These are phyloP conservation scores for Rhododendron ferrugineum DNA, from an alignment of 148 eudicot species.

Conservation along the genomic window DNA sequence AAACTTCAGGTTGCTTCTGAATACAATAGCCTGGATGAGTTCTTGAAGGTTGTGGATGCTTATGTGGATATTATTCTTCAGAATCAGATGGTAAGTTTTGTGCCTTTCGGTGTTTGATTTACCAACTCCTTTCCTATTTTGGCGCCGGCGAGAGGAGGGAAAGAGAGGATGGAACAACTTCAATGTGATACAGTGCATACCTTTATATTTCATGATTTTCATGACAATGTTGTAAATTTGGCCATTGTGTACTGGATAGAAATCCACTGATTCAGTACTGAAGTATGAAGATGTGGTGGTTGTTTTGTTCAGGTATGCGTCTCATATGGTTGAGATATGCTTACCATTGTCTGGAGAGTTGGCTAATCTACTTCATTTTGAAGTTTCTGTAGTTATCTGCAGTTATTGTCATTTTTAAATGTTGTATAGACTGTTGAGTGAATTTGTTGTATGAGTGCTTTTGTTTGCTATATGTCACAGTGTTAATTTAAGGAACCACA, in stretches of 20 bases:
- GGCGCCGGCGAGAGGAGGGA: background rate
- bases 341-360: background rate
- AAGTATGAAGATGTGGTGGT: background rate
- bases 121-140: background rate
- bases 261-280: background rate
- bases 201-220: background rate
- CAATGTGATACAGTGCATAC: background rate
- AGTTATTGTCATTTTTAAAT: background rate
- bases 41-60: conserved; percentile 60
- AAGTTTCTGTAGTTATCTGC: background rate
- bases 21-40: conserved; percentile 42
- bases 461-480: background rate
- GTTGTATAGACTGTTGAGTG: background rate
- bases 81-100: conserved; percentile 59
- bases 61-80: conserved; percentile 61
- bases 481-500: background rate
- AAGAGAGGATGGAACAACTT: background rate
- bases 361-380: background rate
- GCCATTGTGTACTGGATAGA: background rate
- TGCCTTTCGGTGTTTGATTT: conserved; percentile 3
- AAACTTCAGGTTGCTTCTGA: conserved; percentile 46
- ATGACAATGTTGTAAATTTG: background rate
- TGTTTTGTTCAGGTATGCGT: background rate
- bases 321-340: background rate
- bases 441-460: background rate